Evolutionary conservation across 306 rosid genomes (phyloP).

Genomic region (Acacia confusa): DNA sequence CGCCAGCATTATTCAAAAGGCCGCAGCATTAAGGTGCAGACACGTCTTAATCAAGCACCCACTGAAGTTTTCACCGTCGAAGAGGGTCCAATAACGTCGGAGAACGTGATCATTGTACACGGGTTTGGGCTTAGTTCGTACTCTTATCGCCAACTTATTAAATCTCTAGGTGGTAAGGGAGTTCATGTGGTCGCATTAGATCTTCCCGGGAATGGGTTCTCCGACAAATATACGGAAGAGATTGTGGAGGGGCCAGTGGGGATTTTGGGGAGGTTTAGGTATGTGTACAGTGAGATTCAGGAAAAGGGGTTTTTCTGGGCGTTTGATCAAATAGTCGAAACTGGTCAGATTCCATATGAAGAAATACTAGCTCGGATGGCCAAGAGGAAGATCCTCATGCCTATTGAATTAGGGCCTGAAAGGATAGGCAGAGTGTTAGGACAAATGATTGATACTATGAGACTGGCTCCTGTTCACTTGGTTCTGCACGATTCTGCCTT

Average conservation of each 20-base stretch:
- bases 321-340: constrained; percentile 84
- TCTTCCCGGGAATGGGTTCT: constrained; percentile 87
- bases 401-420: constrained; percentile 63
- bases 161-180: constrained; percentile 53
- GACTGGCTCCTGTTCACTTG: constrained; percentile 82
- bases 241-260: constrained; percentile 49
- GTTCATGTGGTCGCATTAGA: constrained; percentile 62
- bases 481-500: constrained; percentile 84
- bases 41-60: constrained; percentile 48
- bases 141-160: constrained; percentile 54
- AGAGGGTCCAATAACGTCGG: constrained; percentile 44
- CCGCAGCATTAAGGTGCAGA: constrained; percentile 75
- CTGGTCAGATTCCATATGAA: constrained; percentile 92
- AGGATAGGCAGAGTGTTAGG: constrained; percentile 76
- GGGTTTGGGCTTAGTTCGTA: constrained; percentile 75
- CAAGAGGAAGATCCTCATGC: constrained; percentile 53
- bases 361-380: constrained; percentile 58
- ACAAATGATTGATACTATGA: constrained; percentile 62
- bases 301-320: constrained; percentile 95
- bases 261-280: constrained; percentile 68
- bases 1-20: constrained; percentile 82
- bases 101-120: constrained; percentile 65
- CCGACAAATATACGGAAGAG: constrained; percentile 62
- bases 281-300: constrained; percentile 65
- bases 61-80: constrained; percentile 62